These are phyloP conservation scores for Tolypocladium endophyticum DNA, from an alignment of 2,329 filamentous ascomycete genomes.

Conservation along the genomic window DNA sequence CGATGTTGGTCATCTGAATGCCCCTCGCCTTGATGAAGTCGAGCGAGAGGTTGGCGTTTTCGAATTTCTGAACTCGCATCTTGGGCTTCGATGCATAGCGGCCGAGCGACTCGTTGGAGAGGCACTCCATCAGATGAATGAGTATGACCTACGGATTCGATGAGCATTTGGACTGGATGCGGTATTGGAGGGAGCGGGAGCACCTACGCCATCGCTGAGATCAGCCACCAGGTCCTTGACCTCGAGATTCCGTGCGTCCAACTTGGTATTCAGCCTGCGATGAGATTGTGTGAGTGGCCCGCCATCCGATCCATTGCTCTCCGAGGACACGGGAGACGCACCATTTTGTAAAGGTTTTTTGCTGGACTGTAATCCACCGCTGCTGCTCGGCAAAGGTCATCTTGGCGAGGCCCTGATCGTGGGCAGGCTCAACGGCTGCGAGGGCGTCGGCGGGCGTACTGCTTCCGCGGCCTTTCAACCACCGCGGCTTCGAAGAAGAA, in stretches of 20 bases:
- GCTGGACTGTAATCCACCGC: constrained; percentile 71
- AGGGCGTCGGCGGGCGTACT: constrained; percentile 25
- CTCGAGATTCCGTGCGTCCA: constrained; percentile 65
- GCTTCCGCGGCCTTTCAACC: constrained; percentile 23
- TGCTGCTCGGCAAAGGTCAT: constrained; percentile 57
- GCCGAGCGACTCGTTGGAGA: constrained; percentile 87
- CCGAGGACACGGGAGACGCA: constrained; percentile 5
- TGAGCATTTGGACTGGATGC: too few species aligned
- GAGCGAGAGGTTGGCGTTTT: constrained; percentile 93
- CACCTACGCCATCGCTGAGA: constrained; percentile 82
- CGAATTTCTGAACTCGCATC: constrained; percentile 90
- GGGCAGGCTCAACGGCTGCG: constrained; percentile 34
- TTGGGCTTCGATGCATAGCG: constrained; percentile 96
- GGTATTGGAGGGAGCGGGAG: background rate
- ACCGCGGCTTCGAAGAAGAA: constrained; percentile 12
- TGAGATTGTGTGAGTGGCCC: background rate
- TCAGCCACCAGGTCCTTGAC: constrained; percentile 83
- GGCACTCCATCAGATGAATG: constrained; percentile 93
- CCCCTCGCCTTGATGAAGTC: constrained; percentile 85
- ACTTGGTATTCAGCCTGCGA: constrained; percentile 85
- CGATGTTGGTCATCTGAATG: constrained; percentile 98
- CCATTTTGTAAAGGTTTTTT: constrained; percentile 99
- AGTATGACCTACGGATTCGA: constrained; percentile 60
- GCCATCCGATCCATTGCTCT: background rate
- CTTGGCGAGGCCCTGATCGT: constrained; percentile 40